Evolutionary conservation across 495 filamentous ascomycete species (phyloP).

Genomic region (Hypoxylon intermedium): DNA sequence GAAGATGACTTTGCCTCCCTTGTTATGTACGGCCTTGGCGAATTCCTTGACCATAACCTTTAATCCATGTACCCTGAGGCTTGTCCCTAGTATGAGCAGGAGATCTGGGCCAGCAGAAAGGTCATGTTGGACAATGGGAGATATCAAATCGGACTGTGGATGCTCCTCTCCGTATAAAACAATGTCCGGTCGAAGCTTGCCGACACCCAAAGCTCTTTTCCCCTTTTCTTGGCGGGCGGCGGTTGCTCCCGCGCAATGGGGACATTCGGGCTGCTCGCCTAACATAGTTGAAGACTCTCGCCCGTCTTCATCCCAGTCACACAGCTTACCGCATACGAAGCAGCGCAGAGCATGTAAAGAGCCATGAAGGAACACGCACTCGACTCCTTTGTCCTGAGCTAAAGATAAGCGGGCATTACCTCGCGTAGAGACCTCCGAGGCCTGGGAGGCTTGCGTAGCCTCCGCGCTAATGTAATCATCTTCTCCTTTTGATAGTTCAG

Average conservation of each 20-base stretch:
- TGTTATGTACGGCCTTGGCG: slow-evolving; percentile 70
- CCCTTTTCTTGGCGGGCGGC: slow-evolving; percentile 64
- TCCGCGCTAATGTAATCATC: slow-evolving; percentile 8
- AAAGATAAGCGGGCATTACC: slow-evolving; percentile 48
- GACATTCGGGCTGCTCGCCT: slow-evolving; percentile 69
- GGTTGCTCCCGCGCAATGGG: slow-evolving; percentile 62
- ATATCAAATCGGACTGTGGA: slow-evolving; percentile 68
- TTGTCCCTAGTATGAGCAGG: slow-evolving; percentile 71
- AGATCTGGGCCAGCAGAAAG: slow-evolving; percentile 66
- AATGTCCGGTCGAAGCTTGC: slow-evolving; percentile 70
- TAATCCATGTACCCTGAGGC: slow-evolving; percentile 71
- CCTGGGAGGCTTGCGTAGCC: slow-evolving; percentile 18
- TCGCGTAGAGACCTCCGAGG: slow-evolving; percentile 19
- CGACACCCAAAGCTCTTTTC: slow-evolving; percentile 67
- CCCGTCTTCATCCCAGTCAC: slow-evolving; percentile 64
- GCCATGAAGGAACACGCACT: slow-evolving; percentile 73
- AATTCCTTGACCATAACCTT: slow-evolving; percentile 73
- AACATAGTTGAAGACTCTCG: slow-evolving; percentile 56
- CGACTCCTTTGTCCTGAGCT: slow-evolving; percentile 49
- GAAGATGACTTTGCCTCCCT: slow-evolving; percentile 69
- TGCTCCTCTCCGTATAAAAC: slow-evolving; percentile 76
- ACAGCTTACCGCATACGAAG: slow-evolving; percentile 64
- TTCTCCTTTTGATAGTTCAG: slow-evolving; percentile 8
- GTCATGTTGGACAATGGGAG: slow-evolving; percentile 67
- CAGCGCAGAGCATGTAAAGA: slow-evolving; percentile 67